Conservation (phyloP, 441 rosid genomes). For the Syzygium syzygioides region DNA sequence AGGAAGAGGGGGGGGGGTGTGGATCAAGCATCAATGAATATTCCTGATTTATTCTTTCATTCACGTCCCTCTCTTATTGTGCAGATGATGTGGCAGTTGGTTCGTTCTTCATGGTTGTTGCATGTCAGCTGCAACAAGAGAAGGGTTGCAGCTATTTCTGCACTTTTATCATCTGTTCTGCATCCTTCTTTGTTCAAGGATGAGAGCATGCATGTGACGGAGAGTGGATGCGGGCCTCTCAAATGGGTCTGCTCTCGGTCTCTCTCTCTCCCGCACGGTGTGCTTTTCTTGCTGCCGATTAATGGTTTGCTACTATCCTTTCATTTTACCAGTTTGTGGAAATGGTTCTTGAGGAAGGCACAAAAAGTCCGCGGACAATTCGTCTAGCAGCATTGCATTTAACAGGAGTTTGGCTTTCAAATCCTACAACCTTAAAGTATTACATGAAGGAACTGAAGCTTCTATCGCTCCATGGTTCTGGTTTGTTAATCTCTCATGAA, state of each 20-base stretch:
- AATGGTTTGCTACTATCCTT: neutral
- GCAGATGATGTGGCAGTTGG: conserved; percentile 92
- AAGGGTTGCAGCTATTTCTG: conserved; percentile 90
- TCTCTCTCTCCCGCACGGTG: neutral
- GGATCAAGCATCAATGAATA: neutral
- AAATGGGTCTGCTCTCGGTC: conserved; percentile 65
- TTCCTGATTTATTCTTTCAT: neutral
- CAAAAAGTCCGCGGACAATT: conserved; percentile 92
- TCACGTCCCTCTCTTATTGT: conserved; percentile 9
- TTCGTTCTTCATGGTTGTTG: conserved; percentile 82
- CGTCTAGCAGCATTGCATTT: conserved; percentile 93
- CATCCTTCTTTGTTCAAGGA: conserved; percentile 66
- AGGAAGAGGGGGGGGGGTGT: fast-evolving
- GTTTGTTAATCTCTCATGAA: conserved; percentile 30
- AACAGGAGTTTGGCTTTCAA: conserved; percentile 81
- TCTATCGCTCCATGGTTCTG: conserved; percentile 92
- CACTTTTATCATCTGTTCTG: conserved; percentile 81
- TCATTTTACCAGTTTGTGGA: conserved; percentile 55
- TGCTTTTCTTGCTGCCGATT: neutral
- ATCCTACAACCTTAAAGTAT: conserved; percentile 66
- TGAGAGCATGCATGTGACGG: conserved; percentile 58
- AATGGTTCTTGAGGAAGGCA: conserved; percentile 83
- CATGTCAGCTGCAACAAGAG: conserved; percentile 89
- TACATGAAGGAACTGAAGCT: conserved; percentile 82
- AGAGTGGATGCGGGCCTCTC: conserved; percentile 63